These are phyloP conservation scores for Coemansia reversa DNA, from an alignment of 192 early-diverging fungal species.

Conservation along the genomic window DNA sequence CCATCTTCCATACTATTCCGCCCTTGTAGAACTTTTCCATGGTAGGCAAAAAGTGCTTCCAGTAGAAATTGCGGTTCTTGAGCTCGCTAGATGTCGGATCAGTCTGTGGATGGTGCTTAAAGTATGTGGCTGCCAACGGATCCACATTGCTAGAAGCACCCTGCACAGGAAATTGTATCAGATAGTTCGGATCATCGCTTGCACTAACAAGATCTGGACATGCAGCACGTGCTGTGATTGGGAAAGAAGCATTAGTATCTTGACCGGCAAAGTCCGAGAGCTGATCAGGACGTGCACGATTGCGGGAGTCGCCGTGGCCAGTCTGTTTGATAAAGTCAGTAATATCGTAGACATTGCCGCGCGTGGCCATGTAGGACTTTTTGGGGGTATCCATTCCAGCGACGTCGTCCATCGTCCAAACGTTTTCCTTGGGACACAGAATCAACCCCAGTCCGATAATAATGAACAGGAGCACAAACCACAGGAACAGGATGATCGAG, in stretches of 20 bases:
- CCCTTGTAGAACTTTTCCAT: constrained; percentile 58
- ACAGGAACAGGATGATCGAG: constrained; percentile 81
- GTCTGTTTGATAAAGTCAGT: constrained; percentile 46
- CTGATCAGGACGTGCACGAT: constrained; percentile 16
- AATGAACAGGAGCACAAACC: constrained; percentile 77
- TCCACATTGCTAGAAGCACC: constrained; percentile 13
- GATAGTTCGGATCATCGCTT: constrained; percentile 26
- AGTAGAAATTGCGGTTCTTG: constrained; percentile 26
- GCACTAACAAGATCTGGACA: constrained; percentile 54
- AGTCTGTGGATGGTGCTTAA: constrained; percentile 10
- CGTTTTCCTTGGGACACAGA: constrained; percentile 69
- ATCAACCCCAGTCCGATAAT: constrained; percentile 77
- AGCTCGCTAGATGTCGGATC: constrained; percentile 32
- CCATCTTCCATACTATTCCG: constrained; percentile 59
- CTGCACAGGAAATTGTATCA: constrained; percentile 14
- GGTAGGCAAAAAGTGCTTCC: constrained; percentile 13
- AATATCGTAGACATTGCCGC: constrained; percentile 79
- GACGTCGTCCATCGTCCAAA: constrained; percentile 69
- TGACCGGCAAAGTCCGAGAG: constrained; percentile 47
- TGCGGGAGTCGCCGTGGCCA: constrained; percentile 41
- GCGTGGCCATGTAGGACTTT: constrained; percentile 63
- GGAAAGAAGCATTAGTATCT: constrained; percentile 60
- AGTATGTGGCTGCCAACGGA: constrained; percentile 17
- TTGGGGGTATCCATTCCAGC: constrained; percentile 47
- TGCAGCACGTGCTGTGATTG: constrained; percentile 55